Evolutionary conservation across 2,329 filamentous ascomycete species (phyloP), one percentile per base, ranked within the genome.

Genomic region (Trichoderma lentiforme): DNA sequence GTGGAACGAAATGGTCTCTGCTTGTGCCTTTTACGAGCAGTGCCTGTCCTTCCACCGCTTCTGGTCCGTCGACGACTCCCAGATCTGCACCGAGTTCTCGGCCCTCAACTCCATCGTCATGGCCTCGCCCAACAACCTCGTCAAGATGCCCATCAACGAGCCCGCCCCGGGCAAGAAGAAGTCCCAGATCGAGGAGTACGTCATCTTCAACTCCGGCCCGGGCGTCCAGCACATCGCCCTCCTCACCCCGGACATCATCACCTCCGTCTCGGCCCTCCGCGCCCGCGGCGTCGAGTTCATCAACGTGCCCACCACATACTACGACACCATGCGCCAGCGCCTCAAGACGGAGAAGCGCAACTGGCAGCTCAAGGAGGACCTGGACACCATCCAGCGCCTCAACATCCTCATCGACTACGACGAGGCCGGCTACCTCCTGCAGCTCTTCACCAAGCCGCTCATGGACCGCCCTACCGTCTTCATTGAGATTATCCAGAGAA

Each of bases 121-220:
- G 94, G 89, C 92, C 56, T 93, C 91, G 5, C 90, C 90, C 73
- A 93, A 95, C 84, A 92, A 95, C 72, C 81, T 92, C 5, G 94
- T 98, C 82, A 98, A 98, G 85, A 98, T 98, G 94, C 95, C 95
- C 78, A 97, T 98, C 88, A 98, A 98, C 85, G 95, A 98, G 84
- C 95, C 95, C 2, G 95, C 95, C 0, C 85, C 89, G 1, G 95
- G 95, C 72, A 96, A 96, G 85, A 95, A 93, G 83, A 93, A 94
- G 82, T 93, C 91, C 12, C 95, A 98, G 84, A 98, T 98, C 76
- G 95, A 98, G 82, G 95, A 98, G 84, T 95, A 92, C 80, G 90
- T 98, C 75, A 87, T 93, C 80, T 98, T 96, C 86, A 97, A 97
- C 85, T 89, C 91, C 65, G 95, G 95, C 1, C 86, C 95, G 0